Evolutionary conservation across 1,284 basidiomycete genomes (phyloP), one percentile per base, ranked within the genome.

Genomic region (Lentinula novae-zelandiae): DNA sequence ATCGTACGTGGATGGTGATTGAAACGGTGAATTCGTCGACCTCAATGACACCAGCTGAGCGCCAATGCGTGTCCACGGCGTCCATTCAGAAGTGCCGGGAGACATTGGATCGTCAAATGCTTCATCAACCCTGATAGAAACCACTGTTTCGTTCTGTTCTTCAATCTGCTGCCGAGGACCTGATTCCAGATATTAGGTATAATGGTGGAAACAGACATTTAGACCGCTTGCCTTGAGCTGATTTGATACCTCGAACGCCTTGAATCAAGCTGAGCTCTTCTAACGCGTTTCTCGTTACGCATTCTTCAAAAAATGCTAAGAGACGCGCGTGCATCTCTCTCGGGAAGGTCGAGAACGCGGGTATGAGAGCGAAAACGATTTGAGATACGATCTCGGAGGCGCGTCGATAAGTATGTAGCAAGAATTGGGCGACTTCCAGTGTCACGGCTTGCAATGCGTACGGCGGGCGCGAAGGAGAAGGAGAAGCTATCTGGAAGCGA

Each of bases 311-410:
- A 68, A 90, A 89, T 3, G 72, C 69, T 40, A 90, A 71, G 8
- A 91, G 71, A 2, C 85, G 79, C 12, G 74, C 68, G 64, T 84
- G 78, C 82, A 89, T 86, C 63, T 79, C 79, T 38, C 72, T 67
- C 13, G 72, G 77, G 70, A 90, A 91, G 42, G 85, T 85, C 13
- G 78, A 73, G 66, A 91, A 89, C 0, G 88, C 86, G 5, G 87
- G 87, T 36, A 90, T 79, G 56, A 89, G 71, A 9, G 85, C 83
- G 62, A 83, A 81, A 1, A 80, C 85, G 60, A 91, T 81, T 53
- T 82, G 79, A 5, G 82, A 81, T 36, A 84, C 71, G 36, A 84
- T 73, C 53, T 76, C 73, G 2, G 85, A 76, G 63, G 84, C 80
- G 63, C 79, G 73, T 10, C 76, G 74, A 65, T 87, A 82, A 34